phyloP scores from a whole-genome alignment of 1,284 basidiomycete species.

The Exsudoporus floridanus region DNA sequence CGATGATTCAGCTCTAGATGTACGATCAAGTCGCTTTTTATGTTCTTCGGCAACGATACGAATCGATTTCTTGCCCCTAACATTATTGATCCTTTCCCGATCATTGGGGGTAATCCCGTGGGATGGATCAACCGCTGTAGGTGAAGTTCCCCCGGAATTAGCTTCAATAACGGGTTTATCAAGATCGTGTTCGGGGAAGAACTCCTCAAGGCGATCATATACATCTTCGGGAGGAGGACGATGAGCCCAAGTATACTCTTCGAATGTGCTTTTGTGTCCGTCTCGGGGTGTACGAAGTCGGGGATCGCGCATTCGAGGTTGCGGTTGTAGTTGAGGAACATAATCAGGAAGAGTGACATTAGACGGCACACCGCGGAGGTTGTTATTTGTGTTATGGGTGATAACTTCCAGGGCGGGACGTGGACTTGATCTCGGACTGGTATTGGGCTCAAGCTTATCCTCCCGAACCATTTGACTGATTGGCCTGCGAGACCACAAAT shows the following conservation, averaged over 20 bases:
- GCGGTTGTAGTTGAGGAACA: slow-evolving; percentile 23
- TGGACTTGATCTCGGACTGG: slow-evolving; percentile 22
- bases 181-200: slow-evolving; percentile 95
- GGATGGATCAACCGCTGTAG: slow-evolving; percentile 64
- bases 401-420: slow-evolving; percentile 35
- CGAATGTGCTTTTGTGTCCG: slow-evolving; percentile 55
- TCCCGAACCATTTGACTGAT: slow-evolving; percentile 31
- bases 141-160: slow-evolving; percentile 73
- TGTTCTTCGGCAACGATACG: slow-evolving; percentile 86
- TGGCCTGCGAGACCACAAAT: slow-evolving; percentile 35
- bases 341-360: slow-evolving; percentile 19
- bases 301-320: slow-evolving; percentile 19
- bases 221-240: slow-evolving; percentile 94
- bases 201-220: slow-evolving; percentile 90
- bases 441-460: slow-evolving; percentile 15
- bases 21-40: slow-evolving; percentile 66
- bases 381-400: slow-evolving; percentile 24
- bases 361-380: slow-evolving; percentile 19
- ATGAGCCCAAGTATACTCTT: slow-evolving; percentile 74
- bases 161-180: slow-evolving; percentile 95
- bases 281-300: slow-evolving; percentile 30
- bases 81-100: slow-evolving; percentile 44
- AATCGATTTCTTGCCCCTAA: slow-evolving; percentile 81
- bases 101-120: slow-evolving; percentile 37
- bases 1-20: slow-evolving; percentile 50